phyloP scores from a whole-genome alignment of 2,329 filamentous ascomycete genomes.

The Neonectria sp. region DNA sequence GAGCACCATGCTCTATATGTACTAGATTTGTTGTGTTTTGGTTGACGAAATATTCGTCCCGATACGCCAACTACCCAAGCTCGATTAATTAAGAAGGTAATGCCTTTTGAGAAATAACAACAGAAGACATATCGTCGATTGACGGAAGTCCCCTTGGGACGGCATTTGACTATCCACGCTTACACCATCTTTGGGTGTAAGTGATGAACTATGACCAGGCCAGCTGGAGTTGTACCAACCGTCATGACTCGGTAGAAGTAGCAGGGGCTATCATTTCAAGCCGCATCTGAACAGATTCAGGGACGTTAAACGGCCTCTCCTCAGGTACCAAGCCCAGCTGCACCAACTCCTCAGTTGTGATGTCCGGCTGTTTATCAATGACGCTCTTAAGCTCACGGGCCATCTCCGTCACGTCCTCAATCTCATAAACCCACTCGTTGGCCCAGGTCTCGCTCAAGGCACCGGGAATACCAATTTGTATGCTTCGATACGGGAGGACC shows the following conservation, averaged over 20 bases:
- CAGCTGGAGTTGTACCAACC: neutral
- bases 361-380: constrained; percentile 57
- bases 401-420: constrained; percentile 71
- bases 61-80: neutral
- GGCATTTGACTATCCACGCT: neutral
- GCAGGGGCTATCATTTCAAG: constrained; percentile 50
- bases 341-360: constrained; percentile 55
- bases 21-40: neutral
- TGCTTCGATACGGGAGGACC: constrained; percentile 66
- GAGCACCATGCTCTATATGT: neutral
- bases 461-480: constrained; percentile 73
- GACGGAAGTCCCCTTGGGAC: neutral
- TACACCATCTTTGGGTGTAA: too few species aligned
- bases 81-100: neutral
- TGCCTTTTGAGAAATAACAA: neutral
- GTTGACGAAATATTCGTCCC: neutral
- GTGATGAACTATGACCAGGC: neutral
- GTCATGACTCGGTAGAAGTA: neutral
- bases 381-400: constrained; percentile 64
- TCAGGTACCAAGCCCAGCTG: constrained; percentile 57
- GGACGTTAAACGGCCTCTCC: constrained; percentile 61
- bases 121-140: neutral
- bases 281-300: constrained; percentile 52
- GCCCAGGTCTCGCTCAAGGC: constrained; percentile 62
- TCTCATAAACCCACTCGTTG: constrained; percentile 66